Percentiles rank a stretch among this genome's conserved stretches.
Evolutionary conservation across 139 green algal species (phyloP).

Genomic region (Chlamydomonas sphaeroides): DNA sequence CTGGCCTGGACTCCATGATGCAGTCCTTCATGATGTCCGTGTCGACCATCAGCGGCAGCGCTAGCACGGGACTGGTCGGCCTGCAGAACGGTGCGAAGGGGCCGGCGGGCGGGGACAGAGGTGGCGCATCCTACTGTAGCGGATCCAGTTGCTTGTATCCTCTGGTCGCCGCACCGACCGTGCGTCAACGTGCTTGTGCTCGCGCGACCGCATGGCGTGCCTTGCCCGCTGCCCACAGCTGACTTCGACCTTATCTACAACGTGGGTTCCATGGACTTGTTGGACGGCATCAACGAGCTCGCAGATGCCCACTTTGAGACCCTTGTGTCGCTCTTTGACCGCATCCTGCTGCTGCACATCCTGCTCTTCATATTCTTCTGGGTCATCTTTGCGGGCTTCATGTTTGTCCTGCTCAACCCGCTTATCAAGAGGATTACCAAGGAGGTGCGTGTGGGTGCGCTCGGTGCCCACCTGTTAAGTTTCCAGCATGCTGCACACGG

Average conservation of each 20-base stretch:
- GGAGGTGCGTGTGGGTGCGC: conserved; percentile 17
- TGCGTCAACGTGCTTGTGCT: too few species aligned
- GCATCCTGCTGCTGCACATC: conserved; percentile 20
- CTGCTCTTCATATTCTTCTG: conserved; percentile 16
- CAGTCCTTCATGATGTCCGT: not conserved
- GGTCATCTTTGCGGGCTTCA: conserved; percentile 13
- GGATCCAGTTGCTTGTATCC: too few species aligned
- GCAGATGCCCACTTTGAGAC: not conserved
- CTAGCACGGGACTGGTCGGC: too few species aligned
- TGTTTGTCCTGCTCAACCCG: conserved; percentile 21
- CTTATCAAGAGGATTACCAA: conserved; percentile 1
- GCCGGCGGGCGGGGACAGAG: too few species aligned
- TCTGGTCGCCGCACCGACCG: too few species aligned
- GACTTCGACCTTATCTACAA: conserved; percentile 27
- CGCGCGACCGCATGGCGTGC: too few species aligned
- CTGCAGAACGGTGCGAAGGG: too few species aligned
- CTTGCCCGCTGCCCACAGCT: too few species aligned
- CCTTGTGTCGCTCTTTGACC: not conserved
- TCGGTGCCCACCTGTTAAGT: too few species aligned
- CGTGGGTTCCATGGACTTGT: conserved; percentile 2
- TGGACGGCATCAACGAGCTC: not conserved
- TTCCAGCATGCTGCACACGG: not conserved
- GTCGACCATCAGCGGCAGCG: too few species aligned
- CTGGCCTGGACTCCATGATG: conserved; percentile 17
- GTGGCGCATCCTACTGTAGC: too few species aligned